Evolutionary conservation across 257 asterid species (phyloP), one percentile per base, ranked within the genome.

Genomic region (Primulina eburnea): DNA sequence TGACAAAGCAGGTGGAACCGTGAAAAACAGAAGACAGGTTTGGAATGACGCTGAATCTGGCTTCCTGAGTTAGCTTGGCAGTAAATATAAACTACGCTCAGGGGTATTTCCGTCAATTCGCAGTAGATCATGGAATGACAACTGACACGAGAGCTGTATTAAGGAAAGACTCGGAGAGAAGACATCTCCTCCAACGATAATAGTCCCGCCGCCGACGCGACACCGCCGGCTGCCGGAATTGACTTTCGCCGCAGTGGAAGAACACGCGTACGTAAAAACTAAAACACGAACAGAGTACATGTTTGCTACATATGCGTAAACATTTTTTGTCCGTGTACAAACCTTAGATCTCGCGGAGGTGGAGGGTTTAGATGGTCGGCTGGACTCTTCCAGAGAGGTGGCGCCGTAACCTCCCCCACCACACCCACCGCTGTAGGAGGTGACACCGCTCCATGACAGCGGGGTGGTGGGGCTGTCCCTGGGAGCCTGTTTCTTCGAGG

Each of bases 381-480:
- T 75, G 43, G 83, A 82, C 72, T 85, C 90, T 16, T 82, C 93
- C 4, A 71, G 71, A 1, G 57, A 50, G 57, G 20, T 50, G 20
- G 57, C 57, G 59, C 67, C 84, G 47, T 77, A 81, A 30, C 66
- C 85, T 12, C 78, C 82, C 24, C 81, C 81, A 43, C 73, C 78
- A 60, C 78, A 85, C 55, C 88, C 86, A 43, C 87, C 86, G 76
- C 90, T 82, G 79, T 68, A 50, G 62, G 90, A 83, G 68, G 87
- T 82, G 72, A 80, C 89, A 64, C 85, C 89, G 74, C 89, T 84
- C 83, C 88, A 88, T 5, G 95, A 83, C 14, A 89, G 85, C 60
- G 95, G 96, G 10, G 95, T 89, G 21, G 89, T 84, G 4, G 96
- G 96, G 72, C 96, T 89, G 63, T 73, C 90, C 33, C 89, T 70